Conservation (phyloP, 2,329 filamentous ascomycete species). For the Eutypa lata region DNA sequence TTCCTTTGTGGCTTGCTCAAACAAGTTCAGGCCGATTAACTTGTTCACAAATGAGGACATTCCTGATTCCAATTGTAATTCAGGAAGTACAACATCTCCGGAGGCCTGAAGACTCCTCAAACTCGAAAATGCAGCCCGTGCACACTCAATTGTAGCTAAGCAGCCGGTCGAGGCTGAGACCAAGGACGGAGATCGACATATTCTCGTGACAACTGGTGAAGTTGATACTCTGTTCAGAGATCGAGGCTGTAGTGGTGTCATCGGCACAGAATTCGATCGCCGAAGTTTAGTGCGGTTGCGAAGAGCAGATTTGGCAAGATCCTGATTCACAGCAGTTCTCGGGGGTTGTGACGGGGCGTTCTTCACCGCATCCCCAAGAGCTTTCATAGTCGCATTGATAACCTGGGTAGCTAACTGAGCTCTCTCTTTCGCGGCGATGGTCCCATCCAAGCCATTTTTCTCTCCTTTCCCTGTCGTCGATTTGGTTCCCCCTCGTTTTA, state of each 20-base stretch:
- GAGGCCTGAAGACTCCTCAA: slow-evolving; percentile 57
- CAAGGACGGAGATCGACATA: slow-evolving; percentile 22
- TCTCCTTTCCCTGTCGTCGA: slow-evolving; percentile 16
- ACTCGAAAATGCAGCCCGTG: slow-evolving; percentile 63
- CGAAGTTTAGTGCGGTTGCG: slow-evolving; percentile 40
- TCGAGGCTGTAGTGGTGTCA: slow-evolving; percentile 60
- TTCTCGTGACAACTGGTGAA: slow-evolving; percentile 41
- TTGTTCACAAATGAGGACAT: slow-evolving; percentile 68
- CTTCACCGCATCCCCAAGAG: slow-evolving; percentile 65
- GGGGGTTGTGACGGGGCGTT: slow-evolving; percentile 27
- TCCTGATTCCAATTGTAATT: slow-evolving; percentile 69
- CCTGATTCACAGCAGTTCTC: slow-evolving; percentile 32
- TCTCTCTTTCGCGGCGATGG: slow-evolving; percentile 56
- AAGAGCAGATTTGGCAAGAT: slow-evolving; percentile 31
- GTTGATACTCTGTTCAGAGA: slow-evolving; percentile 59
- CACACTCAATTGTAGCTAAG: slow-evolving; percentile 64
- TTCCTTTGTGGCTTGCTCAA: slow-evolving; percentile 68
- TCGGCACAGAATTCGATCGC: slow-evolving; percentile 55
- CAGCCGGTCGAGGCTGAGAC: slow-evolving; percentile 38
- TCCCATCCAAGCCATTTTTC: slow-evolving; percentile 33
- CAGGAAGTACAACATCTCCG: slow-evolving; percentile 51
- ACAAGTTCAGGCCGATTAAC: slow-evolving; percentile 60
- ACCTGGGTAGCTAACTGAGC: slow-evolving; percentile 69
- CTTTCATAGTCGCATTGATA: slow-evolving; percentile 68
- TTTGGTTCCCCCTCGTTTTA: slow-evolving; percentile 4